Percentiles rank a stretch among this genome's conserved stretches.
Evolutionary conservation across 257 asterid genomes (phyloP).

Genomic region (Solanum chmielewskii): DNA sequence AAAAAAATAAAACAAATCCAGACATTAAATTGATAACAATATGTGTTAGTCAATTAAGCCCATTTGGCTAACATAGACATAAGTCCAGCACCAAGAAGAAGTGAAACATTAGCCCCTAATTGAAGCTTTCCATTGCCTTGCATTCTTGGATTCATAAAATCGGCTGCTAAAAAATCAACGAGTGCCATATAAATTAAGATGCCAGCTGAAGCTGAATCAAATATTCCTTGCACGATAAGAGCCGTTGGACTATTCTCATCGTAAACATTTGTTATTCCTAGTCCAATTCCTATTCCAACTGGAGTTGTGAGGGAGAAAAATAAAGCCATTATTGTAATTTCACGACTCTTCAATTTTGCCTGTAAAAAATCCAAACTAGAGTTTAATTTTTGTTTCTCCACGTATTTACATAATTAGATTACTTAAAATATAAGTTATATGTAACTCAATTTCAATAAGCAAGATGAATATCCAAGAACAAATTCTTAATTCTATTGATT

Average conservation of each 20-base stretch:
- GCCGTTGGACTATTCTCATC: neutral
- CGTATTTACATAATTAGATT: neutral
- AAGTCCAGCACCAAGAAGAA: slow-evolving; percentile 1
- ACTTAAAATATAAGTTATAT: neutral
- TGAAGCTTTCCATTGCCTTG: slow-evolving; percentile 1
- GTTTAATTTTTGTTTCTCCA: neutral
- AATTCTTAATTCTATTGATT: neutral
- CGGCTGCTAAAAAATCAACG: neutral
- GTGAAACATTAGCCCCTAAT: slow-evolving; percentile 2
- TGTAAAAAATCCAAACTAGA: neutral
- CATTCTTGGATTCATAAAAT: slow-evolving; percentile 5
- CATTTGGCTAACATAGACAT: slow-evolving; percentile 4
- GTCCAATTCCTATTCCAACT: neutral
- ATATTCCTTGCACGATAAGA: neutral
- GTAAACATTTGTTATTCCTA: neutral
- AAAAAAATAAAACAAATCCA: neutral
- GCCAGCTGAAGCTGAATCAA: slow-evolving; percentile 1
- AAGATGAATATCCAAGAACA: neutral
- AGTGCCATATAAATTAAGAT: slow-evolving; percentile 6
- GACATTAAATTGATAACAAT: neutral
- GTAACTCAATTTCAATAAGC: neutral
- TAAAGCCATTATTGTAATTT: neutral
- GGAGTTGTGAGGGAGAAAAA: slow-evolving; percentile 7
- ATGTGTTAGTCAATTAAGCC: neutral
- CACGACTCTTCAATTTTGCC: neutral